phyloP scores from a whole-genome alignment of 148 eudicot species.

The Silene conica region DNA sequence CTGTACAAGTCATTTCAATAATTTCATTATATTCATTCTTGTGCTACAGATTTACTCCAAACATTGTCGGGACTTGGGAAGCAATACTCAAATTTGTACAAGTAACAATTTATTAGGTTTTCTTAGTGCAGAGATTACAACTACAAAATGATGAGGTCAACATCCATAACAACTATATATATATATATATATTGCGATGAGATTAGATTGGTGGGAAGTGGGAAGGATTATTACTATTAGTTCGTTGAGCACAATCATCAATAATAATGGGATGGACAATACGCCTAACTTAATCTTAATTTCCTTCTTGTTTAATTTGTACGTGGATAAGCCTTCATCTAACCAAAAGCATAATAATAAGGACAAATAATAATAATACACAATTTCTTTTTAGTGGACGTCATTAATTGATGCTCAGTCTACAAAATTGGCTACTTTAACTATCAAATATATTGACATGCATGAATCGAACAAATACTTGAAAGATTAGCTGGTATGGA shows the following conservation, averaged over 20 bases:
- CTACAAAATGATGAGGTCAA: too few species aligned
- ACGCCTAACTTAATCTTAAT: neutral
- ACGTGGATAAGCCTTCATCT: neutral
- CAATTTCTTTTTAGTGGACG: too few species aligned
- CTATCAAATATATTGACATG: too few species aligned
- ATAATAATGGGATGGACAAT: too few species aligned
- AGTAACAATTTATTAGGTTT: too few species aligned
- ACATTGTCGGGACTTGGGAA: neutral
- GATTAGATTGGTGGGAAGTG: neutral
- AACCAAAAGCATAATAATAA: too few species aligned
- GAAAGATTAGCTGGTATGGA: fast-evolving
- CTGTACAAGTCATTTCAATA: neutral
- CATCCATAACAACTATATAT: neutral
- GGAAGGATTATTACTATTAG: too few species aligned
- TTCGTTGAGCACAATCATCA: slow-evolving; percentile 1
- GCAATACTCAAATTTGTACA: neutral
- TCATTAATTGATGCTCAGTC: too few species aligned
- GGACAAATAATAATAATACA: too few species aligned
- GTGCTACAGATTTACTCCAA: neutral
- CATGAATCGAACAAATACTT: too few species aligned
- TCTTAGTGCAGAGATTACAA: neutral
- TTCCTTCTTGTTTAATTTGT: neutral
- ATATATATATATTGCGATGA: too few species aligned
- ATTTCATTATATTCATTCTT: neutral
- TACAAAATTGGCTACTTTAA: too few species aligned